These are phyloP conservation scores for Salix udensis DNA, from an alignment of 345 rosid genomes.

Conservation along the genomic window DNA sequence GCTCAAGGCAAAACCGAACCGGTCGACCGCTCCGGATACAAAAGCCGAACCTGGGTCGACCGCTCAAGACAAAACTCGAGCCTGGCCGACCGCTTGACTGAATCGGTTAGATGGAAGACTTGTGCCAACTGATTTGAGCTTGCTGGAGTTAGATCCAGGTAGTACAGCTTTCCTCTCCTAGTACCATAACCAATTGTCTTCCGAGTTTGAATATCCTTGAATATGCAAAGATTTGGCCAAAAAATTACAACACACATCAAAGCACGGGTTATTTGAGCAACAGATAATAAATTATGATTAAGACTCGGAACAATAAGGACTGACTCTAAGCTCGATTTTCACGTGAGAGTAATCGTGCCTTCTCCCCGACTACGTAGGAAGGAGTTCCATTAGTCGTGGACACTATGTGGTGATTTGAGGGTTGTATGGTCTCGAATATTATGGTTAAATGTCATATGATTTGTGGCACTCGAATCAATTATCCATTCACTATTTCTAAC, in stretches of 20 bases:
- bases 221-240: not conserved
- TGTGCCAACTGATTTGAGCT: too few relatives aligned
- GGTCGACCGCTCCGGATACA: too few relatives aligned
- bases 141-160: too few relatives aligned
- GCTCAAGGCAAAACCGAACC: too few relatives aligned
- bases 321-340: not conserved
- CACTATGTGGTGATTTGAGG: not conserved
- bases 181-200: too few relatives aligned
- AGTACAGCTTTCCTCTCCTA: too few relatives aligned
- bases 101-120: too few relatives aligned
- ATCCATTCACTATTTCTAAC: not conserved
- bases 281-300: not conserved
- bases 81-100: too few relatives aligned
- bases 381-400: not conserved
- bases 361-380: not conserved
- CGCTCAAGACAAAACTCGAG: too few relatives aligned
- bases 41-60: too few relatives aligned
- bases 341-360: not conserved
- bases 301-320: not conserved
- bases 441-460: not conserved
- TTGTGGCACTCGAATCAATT: not conserved
- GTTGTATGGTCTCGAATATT: not conserved
- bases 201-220: too few relatives aligned
- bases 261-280: not conserved
- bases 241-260: not conserved